phyloP scores from a whole-genome alignment of 1,284 basidiomycete genomes.

The Agaricales sp. region DNA sequence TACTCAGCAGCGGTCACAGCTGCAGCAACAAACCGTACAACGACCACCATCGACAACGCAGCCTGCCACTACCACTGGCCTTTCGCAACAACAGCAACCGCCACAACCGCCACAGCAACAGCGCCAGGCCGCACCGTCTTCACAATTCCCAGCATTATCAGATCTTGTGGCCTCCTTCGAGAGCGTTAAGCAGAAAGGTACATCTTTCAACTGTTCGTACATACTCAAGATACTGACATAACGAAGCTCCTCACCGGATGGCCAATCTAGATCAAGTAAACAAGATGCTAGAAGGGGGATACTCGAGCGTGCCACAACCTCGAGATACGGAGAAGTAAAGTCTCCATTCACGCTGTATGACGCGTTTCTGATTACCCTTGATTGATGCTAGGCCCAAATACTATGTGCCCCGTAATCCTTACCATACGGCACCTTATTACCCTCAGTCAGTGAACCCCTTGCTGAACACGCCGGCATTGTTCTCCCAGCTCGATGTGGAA shows the following conservation, averaged over 20 bases:
- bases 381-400: slow-evolving; percentile 71
- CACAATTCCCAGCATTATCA: slow-evolving; percentile 68
- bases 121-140: slow-evolving; percentile 25
- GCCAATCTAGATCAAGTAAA: slow-evolving; percentile 84
- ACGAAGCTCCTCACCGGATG: slow-evolving; percentile 69
- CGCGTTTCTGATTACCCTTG: slow-evolving; percentile 7
- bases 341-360: slow-evolving; percentile 2
- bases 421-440: slow-evolving; percentile 89
- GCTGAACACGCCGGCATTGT: slow-evolving; percentile 80
- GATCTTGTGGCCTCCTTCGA: slow-evolving; percentile 95
- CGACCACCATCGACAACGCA: slow-evolving; percentile 16
- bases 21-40: slow-evolving; percentile 4
- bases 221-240: not conserved
- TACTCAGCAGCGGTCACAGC: slow-evolving; percentile 15
- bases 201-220: slow-evolving; percentile 15
- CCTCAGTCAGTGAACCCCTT: slow-evolving; percentile 81
- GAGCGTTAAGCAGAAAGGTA: slow-evolving; percentile 91
- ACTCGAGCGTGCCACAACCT: slow-evolving; percentile 83
- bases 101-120: slow-evolving; percentile 21
- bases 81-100: slow-evolving; percentile 13
- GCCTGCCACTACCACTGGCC: not conserved
- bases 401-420: slow-evolving; percentile 92
- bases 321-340: slow-evolving; percentile 89
- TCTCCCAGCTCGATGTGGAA: slow-evolving; percentile 92
- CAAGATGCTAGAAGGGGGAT: slow-evolving; percentile 87